phyloP scores from a whole-genome alignment of 345 rosid genomes.

The Punica granatum region DNA sequence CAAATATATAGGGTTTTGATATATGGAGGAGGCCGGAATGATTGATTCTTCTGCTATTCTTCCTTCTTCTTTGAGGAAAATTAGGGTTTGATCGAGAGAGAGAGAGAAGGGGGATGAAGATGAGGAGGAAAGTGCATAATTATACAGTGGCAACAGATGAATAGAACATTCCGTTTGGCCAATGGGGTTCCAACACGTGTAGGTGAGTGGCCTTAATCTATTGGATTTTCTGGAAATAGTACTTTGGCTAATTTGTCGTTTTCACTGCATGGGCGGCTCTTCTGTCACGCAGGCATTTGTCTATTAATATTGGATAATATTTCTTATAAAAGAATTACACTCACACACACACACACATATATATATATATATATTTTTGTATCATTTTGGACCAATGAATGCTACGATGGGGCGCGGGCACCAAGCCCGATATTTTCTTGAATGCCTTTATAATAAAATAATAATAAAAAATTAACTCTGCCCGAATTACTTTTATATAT shows the following conservation, averaged over 20 bases:
- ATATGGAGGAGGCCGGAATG: neutral
- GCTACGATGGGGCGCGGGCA: no score
- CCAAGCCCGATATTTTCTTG: no score
- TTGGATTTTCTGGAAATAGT: neutral
- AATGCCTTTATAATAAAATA: no score
- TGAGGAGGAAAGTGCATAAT: neutral
- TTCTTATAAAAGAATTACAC: neutral
- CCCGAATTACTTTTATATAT: no score
- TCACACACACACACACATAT: no score
- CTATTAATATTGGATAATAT: neutral
- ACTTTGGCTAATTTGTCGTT: neutral
- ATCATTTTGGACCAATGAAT: neutral
- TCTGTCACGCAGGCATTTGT: neutral
- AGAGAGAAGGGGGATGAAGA: conserved; percentile 1
- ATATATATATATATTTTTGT: neutral
- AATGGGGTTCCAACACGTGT: neutral
- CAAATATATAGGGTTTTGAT: neutral
- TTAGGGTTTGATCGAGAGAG: conserved; percentile 6
- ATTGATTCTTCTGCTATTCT: neutral
- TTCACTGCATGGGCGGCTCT: neutral
- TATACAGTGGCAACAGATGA: neutral
- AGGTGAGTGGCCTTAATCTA: neutral
- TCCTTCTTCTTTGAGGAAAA: neutral
- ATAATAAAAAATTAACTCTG: no score
- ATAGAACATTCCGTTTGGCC: neutral